phyloP scores from a whole-genome alignment of 495 filamentous ascomycete species.

The Aspergillus avenaceus region DNA sequence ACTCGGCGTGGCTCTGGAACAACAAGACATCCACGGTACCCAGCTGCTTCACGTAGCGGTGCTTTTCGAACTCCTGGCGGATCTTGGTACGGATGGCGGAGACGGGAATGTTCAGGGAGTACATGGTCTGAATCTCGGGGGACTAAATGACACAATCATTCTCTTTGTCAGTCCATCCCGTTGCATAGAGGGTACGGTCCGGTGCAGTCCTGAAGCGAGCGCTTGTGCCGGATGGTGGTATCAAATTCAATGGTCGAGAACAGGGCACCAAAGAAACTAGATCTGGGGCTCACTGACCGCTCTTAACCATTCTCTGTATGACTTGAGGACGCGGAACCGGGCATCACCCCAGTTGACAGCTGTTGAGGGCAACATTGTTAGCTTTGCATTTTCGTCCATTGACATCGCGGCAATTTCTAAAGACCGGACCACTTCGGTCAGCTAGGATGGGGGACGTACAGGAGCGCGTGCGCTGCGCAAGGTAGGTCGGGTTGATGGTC shows the following conservation, averaged over 20 bases:
- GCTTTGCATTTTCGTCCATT: constrained; percentile 23
- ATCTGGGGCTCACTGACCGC: constrained; percentile 60
- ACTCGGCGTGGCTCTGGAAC: constrained; percentile 83
- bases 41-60: constrained; percentile 88
- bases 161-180: constrained; percentile 12
- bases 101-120: constrained; percentile 83
- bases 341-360: constrained; percentile 86
- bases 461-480: constrained; percentile 81
- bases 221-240: not conserved
- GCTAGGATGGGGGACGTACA: constrained; percentile 57
- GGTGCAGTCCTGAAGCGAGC: not conserved
- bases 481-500: constrained; percentile 88
- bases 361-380: constrained; percentile 35
- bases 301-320: constrained; percentile 92
- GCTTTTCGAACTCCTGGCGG: constrained; percentile 94
- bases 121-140: constrained; percentile 94
- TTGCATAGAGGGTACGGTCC: not conserved
- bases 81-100: constrained; percentile 88
- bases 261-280: not conserved
- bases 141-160: constrained; percentile 51
- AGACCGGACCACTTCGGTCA: constrained; percentile 5
- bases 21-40: constrained; percentile 83
- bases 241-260: not conserved
- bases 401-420: constrained; percentile 26
- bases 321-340: constrained; percentile 70